A percentile compares a stretch with the other conserved stretches of the same genome.
These are phyloP conservation scores for Gossypium trilobum DNA, from an alignment of 441 rosid genomes.

Conservation along the genomic window DNA sequence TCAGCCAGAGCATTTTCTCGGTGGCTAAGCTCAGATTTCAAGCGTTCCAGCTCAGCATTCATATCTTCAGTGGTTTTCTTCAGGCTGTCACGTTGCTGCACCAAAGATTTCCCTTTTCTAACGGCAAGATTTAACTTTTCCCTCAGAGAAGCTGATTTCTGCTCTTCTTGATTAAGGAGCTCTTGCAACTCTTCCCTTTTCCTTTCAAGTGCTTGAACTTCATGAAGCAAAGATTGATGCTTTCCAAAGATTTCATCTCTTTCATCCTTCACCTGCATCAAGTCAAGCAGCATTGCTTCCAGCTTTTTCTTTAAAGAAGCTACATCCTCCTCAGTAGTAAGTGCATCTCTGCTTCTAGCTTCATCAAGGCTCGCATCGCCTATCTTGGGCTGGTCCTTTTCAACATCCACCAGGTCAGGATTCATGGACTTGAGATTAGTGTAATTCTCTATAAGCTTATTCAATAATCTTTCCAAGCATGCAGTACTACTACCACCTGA, in stretches of 20 bases:
- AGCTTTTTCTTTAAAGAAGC: slow-evolving; percentile 56
- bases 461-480: slow-evolving; percentile 57
- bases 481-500: slow-evolving; percentile 41
- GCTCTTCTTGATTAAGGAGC: slow-evolving; percentile 74
- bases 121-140: slow-evolving; percentile 94
- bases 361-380: slow-evolving; percentile 26
- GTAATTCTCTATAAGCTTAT: slow-evolving; percentile 61
- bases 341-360: slow-evolving; percentile 34
- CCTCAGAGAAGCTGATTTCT: slow-evolving; percentile 66
- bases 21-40: slow-evolving; percentile 61
- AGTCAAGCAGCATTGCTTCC: slow-evolving; percentile 53
- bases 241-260: slow-evolving; percentile 54
- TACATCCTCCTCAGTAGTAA: slow-evolving; percentile 34
- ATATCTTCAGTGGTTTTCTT: slow-evolving; percentile 73
- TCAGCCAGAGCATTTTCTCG: slow-evolving; percentile 45
- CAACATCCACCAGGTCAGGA: slow-evolving; percentile 29
- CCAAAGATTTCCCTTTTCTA: slow-evolving; percentile 92
- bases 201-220: slow-evolving; percentile 54
- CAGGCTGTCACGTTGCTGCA: slow-evolving; percentile 80
- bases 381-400: slow-evolving; percentile 22
- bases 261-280: slow-evolving; percentile 57
- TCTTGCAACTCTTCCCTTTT: slow-evolving; percentile 57
- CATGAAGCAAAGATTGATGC: slow-evolving; percentile 50
- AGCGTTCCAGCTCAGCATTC: slow-evolving; percentile 48
- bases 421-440: slow-evolving; percentile 23